Base-by-base conservation (phyloP, 305 asterid species). In the Andrographis paniculata region DNA sequence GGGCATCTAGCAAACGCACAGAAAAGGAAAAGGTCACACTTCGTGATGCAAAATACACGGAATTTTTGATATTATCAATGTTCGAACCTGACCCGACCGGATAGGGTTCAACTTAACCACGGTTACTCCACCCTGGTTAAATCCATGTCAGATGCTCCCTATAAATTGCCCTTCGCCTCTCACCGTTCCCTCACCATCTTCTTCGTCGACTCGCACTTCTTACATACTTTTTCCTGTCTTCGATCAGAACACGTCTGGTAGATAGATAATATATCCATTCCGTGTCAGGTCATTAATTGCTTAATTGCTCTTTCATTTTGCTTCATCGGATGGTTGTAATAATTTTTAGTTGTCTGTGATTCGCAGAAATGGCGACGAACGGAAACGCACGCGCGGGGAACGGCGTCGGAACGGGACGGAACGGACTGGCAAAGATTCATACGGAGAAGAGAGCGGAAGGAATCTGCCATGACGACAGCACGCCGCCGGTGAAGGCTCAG, bases 401-500 rank as follows among this genome's bases (percentile, higher is more conserved):
- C 56, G 40, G 12, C 9, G 63, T 52, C 60, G 68, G 77, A 30
- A 64, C 62, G 6, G 84, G 95, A 2, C 55, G 83, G 46, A 63
- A 67, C 14, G 96, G 93, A 6, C 71, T 83, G 55, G 77, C 99
- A 27, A 81, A 79, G 75, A 87, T 91, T 48, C 85, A 80, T 23
- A 91, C 99, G 4, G 66, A 83, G 55, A 87, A 79, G 56, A 67
- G 23, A n/a, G 66, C 73, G 5, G 71, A 76, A 17, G 91, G 63
- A 28, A 62, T 89, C 27, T 89, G 96, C 64, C 87, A 78, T 36
- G 96, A 91, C 57, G 99, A 91, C 63, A 75, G 92, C 43, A 75
- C 83, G 12, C 61, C 84, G 31, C 93, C 99, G 28, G 77, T 91
- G 70, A 91, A 73, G 56, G 99, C 96, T 17, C 84, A 83, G 73